Evolutionary conservation across 169 alveolate genomes (phyloP).

Genomic region (Theileria parva): DNA sequence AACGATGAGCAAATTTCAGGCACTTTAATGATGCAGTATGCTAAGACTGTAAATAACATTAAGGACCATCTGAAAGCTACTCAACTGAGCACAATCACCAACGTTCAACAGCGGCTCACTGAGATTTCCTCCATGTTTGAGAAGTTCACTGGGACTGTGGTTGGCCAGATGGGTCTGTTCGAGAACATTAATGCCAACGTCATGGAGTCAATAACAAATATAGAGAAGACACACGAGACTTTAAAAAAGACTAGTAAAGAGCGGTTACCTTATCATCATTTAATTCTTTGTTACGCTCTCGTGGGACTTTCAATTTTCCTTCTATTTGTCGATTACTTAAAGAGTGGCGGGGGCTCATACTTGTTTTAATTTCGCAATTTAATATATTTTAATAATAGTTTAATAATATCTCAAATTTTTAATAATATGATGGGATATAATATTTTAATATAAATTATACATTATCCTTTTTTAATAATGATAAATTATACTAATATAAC

Average conservation of each 20-base stretch:
- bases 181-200: slow-evolving; percentile 63
- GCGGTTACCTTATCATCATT: slow-evolving; percentile 49
- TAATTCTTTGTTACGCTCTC: slow-evolving; percentile 48
- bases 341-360: slow-evolving; percentile 46
- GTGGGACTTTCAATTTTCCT: slow-evolving; percentile 52
- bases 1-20: slow-evolving; percentile 18
- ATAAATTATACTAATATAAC: too few species aligned
- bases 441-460: too few species aligned
- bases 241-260: slow-evolving; percentile 51
- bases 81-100: slow-evolving; percentile 47
- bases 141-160: slow-evolving; percentile 61
- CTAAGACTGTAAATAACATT: slow-evolving; percentile 28
- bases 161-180: slow-evolving; percentile 56
- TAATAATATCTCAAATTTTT: too few species aligned
- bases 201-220: slow-evolving; percentile 58
- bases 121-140: slow-evolving; percentile 72
- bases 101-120: slow-evolving; percentile 56
- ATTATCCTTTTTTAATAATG: too few species aligned
- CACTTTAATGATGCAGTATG: slow-evolving; percentile 40
- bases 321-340: slow-evolving; percentile 55
- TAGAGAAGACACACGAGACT: slow-evolving; percentile 58
- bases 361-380: slow-evolving; percentile 12
- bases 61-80: slow-evolving; percentile 37
- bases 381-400: too few species aligned
- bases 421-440: too few species aligned